Conservation (phyloP, 768 basidiomycete genomes). For the Porphyrellus cyaneotinctus region DNA sequence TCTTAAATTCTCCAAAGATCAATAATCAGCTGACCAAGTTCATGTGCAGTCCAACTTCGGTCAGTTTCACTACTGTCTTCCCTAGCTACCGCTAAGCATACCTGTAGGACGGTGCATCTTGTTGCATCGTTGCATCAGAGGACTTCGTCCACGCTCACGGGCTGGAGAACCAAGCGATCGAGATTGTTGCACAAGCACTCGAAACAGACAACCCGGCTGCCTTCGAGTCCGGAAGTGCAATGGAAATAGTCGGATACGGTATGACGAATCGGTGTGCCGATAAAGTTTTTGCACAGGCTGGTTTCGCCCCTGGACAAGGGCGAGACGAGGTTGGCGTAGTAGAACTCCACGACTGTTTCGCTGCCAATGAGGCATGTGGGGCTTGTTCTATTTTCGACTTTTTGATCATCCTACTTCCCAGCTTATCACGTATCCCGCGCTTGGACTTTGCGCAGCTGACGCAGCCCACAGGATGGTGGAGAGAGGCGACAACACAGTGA, state of each 20-base stretch:
- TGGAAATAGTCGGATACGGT: slow-evolving; percentile 77
- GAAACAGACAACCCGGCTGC: slow-evolving; percentile 62
- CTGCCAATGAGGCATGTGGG: slow-evolving; percentile 64
- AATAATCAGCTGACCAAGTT: slow-evolving; percentile 72
- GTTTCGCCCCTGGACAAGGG: slow-evolving; percentile 57
- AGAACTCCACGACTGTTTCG: slow-evolving; percentile 85
- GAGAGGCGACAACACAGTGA: slow-evolving; percentile 71
- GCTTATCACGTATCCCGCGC: slow-evolving; percentile 79
- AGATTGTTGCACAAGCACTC: slow-evolving; percentile 65
- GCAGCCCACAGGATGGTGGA: slow-evolving; percentile 75
- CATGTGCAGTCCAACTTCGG: slow-evolving; percentile 87
- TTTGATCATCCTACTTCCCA: slow-evolving; percentile 22
- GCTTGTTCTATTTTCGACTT: background rate
- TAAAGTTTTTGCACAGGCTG: slow-evolving; percentile 66
- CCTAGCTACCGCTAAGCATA: background rate
- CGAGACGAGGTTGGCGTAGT: slow-evolving; percentile 78
- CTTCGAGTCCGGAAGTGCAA: slow-evolving; percentile 64
- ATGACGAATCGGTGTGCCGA: slow-evolving; percentile 72
- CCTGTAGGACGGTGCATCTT: slow-evolving; percentile 66
- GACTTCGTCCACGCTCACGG: slow-evolving; percentile 66
- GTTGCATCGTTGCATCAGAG: slow-evolving; percentile 75
- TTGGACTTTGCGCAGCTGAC: slow-evolving; percentile 63
- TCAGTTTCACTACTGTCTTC: slow-evolving; percentile 21
- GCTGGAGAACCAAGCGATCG: slow-evolving; percentile 84
- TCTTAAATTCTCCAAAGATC: slow-evolving; percentile 63